Percentiles rank a stretch among this genome's conserved stretches.
Evolutionary conservation across 352 stramenopile genomes (phyloP).

Genomic region (Pythium aphanidermatum): DNA sequence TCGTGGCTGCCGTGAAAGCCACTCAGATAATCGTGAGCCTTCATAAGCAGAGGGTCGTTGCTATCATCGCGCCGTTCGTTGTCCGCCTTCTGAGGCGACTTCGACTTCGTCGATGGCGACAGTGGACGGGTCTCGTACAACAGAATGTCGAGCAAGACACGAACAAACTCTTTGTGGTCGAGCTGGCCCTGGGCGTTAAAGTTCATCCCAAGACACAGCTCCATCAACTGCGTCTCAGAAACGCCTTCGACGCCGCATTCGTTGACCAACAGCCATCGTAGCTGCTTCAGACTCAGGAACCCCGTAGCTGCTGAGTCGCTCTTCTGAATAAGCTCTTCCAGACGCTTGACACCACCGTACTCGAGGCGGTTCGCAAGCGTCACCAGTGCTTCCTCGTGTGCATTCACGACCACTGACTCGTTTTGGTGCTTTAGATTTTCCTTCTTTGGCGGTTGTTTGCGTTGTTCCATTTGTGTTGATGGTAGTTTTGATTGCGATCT

Average conservation of each 20-base stretch:
- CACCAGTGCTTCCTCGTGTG: slow-evolving; percentile 42
- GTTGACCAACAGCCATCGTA: slow-evolving; percentile 36
- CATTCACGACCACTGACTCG: slow-evolving; percentile 17
- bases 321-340: slow-evolving; percentile 33
- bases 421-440: slow-evolving; percentile 1
- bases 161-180: slow-evolving; percentile 42
- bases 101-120: slow-evolving; percentile 14
- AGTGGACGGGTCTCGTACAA: slow-evolving; percentile 30
- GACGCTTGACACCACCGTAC: slow-evolving; percentile 36
- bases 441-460: no score
- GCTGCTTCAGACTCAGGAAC: slow-evolving; percentile 49
- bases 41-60: slow-evolving; percentile 5
- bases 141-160: slow-evolving; percentile 49
- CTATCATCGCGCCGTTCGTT: not conserved
- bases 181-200: slow-evolving; percentile 46
- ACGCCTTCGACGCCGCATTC: slow-evolving; percentile 23
- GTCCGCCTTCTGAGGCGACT: not conserved
- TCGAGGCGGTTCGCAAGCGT: slow-evolving; percentile 38
- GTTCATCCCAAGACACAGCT: slow-evolving; percentile 58
- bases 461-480: not conserved
- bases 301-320: slow-evolving; percentile 19
- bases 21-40: slow-evolving; percentile 33
- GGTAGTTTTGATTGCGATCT: slow-evolving; percentile 10
- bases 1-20: slow-evolving; percentile 25
- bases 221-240: slow-evolving; percentile 33